Evolutionary conservation across 352 stramenopile species (phyloP), one percentile per base, ranked within the genome.

Genomic region (Pythium sukuiense): DNA sequence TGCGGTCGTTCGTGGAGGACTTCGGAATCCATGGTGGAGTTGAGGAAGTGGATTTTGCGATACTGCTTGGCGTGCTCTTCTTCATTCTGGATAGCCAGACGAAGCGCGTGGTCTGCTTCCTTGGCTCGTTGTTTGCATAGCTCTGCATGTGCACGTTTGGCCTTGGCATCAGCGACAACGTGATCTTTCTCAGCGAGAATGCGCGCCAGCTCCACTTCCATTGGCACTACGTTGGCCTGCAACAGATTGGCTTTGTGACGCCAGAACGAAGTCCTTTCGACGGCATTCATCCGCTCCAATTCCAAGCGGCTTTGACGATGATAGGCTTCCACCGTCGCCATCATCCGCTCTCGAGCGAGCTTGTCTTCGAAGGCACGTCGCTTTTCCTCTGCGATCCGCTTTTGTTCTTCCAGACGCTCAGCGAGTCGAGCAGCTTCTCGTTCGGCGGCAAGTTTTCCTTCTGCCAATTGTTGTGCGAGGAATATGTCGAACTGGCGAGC

Each of bases 1-100:
- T 93, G 85, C 0, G 83, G 70, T 0, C 85, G 76, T 11, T 74
- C 79, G 45, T 93, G 85, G 1, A 93, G 67, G 0, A 93, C 82
- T 32, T 77, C 73, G 0, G 83, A 93, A 48, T 92, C 85, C 65
- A 92, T 92, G 0, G 72, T 88, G 0, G 71, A 65, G 39, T 85
- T 92, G 4, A 72, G 26, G 5, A 76, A 75, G 56, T 90, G 80
- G 9, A 83, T 65, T 32, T 77, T 77, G 30, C 77, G 79, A 62
- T 82, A 83, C 6, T 57, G 61, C 9, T 74, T 53, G 13, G 61
- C 39, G 8, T 68, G 70, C 14, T 61, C 62, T 18, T 89, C 78
- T 55, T 87, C 76, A 0, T 73, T 65, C 29, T 83, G 52, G 30
- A 84, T 74, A 0, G 80, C 72, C 3, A 49, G 13, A 14, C 61